phyloP scores from a whole-genome alignment of 129 eudicot species.

The Flaveria sonorensis region DNA sequence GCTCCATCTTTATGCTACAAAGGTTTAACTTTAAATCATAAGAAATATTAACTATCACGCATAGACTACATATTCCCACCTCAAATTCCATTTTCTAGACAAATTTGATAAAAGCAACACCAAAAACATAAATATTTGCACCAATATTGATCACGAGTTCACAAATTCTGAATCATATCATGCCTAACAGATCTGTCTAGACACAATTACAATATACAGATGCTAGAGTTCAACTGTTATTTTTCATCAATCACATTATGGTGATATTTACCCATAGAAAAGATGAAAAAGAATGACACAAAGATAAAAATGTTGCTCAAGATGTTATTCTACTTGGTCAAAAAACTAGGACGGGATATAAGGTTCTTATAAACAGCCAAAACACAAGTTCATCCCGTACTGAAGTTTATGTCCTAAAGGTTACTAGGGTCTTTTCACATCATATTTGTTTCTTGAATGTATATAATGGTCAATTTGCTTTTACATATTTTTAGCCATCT shows the following conservation, averaged over 20 bases:
- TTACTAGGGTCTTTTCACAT: too few relatives aligned
- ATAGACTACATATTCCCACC: neutral
- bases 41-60: neutral
- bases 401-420: too few relatives aligned
- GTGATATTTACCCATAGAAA: neutral
- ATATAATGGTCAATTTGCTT: neutral
- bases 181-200: neutral
- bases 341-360: too few relatives aligned
- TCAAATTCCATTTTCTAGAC: too few relatives aligned
- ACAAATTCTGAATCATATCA: conserved; percentile 13
- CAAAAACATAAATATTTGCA: neutral
- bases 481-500: conserved; percentile 13
- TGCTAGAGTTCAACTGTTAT: neutral
- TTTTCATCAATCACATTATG: too few relatives aligned
- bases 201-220: neutral
- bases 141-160: neutral
- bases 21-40: neutral
- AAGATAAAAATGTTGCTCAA: too few relatives aligned
- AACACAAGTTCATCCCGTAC: too few relatives aligned
- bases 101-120: neutral
- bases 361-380: too few relatives aligned
- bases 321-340: too few relatives aligned
- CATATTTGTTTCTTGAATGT: too few relatives aligned
- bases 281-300: neutral
- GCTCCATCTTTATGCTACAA: too few relatives aligned